Evolutionary conservation across 2,329 filamentous ascomycete genomes (phyloP).

Genomic region (Clonostachys solani): DNA sequence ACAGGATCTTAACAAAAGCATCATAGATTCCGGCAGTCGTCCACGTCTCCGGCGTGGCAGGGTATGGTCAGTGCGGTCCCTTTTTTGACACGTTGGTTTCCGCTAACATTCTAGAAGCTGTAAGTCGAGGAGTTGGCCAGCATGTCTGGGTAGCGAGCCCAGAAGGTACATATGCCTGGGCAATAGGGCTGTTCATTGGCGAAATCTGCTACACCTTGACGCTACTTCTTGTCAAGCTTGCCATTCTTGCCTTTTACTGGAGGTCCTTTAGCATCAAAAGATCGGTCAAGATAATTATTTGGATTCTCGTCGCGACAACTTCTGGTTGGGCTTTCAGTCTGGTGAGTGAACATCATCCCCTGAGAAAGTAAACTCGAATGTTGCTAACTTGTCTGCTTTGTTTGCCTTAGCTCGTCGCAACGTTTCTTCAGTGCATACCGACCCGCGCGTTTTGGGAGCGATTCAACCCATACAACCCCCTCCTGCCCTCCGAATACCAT

Average conservation of each 20-base stretch:
- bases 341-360: too few species aligned
- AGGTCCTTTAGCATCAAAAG: slow-evolving; percentile 5
- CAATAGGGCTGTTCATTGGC: neutral
- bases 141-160: neutral
- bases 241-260: slow-evolving; percentile 6
- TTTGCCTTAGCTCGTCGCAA: slow-evolving; percentile 14
- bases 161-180: neutral
- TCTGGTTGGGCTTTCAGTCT: slow-evolving; percentile 1
- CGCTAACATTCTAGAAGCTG: neutral
- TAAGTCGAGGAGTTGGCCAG: neutral
- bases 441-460: slow-evolving; percentile 9
- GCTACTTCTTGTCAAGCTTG: slow-evolving; percentile 7
- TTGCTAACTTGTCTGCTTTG: neutral
- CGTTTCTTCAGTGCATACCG: slow-evolving; percentile 33
- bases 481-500: slow-evolving; percentile 22
- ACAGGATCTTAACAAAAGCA: too few species aligned
- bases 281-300: slow-evolving; percentile 3
- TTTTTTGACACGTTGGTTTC: neutral
- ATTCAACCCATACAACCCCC: slow-evolving; percentile 15
- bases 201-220: neutral
- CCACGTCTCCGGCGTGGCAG: neutral
- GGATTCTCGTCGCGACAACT: slow-evolving; percentile 3
- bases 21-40: too few species aligned
- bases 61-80: neutral
- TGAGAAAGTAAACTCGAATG: too few species aligned